Percentiles rank a stretch among this genome's conserved stretches.
Evolutionary conservation across 2,329 filamentous ascomycete species (phyloP).

Genomic region (Alternaria sp.): DNA sequence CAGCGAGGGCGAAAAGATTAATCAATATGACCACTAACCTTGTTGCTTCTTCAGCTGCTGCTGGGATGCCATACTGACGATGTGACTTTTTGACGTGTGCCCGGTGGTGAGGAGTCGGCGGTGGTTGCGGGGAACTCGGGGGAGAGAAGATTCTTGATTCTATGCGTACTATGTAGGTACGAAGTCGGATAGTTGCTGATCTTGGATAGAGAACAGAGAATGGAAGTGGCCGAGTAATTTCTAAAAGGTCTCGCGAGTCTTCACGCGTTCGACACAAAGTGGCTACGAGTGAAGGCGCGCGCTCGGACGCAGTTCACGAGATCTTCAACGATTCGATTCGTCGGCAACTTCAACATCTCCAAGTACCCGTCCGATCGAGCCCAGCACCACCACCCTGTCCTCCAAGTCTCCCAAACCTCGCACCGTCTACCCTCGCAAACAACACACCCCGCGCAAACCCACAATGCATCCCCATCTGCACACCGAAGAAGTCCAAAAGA

Average conservation of each 20-base stretch:
- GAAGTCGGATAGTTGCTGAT: not conserved
- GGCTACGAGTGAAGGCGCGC: constrained; percentile 15
- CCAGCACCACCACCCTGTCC: not conserved
- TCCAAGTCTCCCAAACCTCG: not conserved
- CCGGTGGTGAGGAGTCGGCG: not conserved
- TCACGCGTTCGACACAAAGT: not conserved
- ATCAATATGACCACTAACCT: constrained; percentile 55
- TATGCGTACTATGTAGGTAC: not conserved
- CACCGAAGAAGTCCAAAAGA: constrained; percentile 81
- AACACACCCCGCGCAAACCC: constrained; percentile 34
- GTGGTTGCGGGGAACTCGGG: constrained; percentile 29
- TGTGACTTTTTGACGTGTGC: not conserved
- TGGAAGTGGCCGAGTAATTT: not conserved
- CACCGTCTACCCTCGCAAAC: not conserved
- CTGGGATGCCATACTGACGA: constrained; percentile 55
- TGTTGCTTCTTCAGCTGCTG: constrained; percentile 74
- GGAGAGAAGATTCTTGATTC: constrained; percentile 12
- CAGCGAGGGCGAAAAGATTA: constrained; percentile 1
- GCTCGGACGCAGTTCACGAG: constrained; percentile 36
- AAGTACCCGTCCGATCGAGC: not conserved
- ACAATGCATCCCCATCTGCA: constrained; percentile 96
- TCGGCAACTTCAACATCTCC: constrained; percentile 13
- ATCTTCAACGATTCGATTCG: constrained; percentile 28
- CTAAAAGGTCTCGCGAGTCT: not conserved
- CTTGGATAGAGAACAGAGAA: not conserved